These are phyloP conservation scores for Rhizomucor miehei DNA, from an alignment of 371 early-diverging fungal genomes.

Conservation along the genomic window DNA sequence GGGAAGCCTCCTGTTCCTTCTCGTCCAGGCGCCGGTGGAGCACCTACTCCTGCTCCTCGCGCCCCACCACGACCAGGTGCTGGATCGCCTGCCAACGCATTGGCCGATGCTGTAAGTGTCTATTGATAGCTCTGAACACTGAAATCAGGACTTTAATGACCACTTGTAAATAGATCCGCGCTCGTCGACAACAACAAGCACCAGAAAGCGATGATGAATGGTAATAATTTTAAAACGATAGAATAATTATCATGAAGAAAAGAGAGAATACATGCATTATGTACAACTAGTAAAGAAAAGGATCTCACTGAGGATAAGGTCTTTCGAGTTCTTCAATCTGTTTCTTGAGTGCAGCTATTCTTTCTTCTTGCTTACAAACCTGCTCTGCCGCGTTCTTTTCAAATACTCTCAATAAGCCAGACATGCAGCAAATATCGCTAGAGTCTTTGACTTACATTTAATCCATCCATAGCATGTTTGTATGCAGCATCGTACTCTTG, in stretches of 20 bases:
- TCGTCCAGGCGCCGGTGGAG: not conserved
- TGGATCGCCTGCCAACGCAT: slow-evolving; percentile 40
- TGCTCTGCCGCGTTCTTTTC: slow-evolving; percentile 7
- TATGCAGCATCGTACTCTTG: no score
- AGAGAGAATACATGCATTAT: not conserved
- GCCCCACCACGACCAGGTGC: slow-evolving; percentile 43
- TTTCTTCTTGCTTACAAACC: slow-evolving; percentile 11
- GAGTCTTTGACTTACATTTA: no score
- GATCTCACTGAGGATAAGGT: not conserved
- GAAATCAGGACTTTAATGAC: not conserved
- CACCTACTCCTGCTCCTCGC: slow-evolving; percentile 22
- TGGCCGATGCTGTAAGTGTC: slow-evolving; percentile 48
- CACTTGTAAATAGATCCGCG: slow-evolving; percentile 9
- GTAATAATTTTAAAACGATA: not conserved
- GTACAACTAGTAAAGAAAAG: not conserved
- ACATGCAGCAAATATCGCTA: no score
- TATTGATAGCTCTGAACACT: not conserved
- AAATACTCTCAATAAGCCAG: not conserved
- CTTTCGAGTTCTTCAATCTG: not conserved
- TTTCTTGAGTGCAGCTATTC: slow-evolving; percentile 1
- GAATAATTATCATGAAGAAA: not conserved
- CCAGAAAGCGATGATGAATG: slow-evolving; percentile 15
- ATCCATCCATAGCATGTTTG: no score
- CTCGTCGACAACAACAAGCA: slow-evolving; percentile 15
- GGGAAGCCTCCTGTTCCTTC: not conserved